Conservation (phyloP, 2,329 filamentous ascomycete genomes). For the Penicillium glabrum region DNA sequence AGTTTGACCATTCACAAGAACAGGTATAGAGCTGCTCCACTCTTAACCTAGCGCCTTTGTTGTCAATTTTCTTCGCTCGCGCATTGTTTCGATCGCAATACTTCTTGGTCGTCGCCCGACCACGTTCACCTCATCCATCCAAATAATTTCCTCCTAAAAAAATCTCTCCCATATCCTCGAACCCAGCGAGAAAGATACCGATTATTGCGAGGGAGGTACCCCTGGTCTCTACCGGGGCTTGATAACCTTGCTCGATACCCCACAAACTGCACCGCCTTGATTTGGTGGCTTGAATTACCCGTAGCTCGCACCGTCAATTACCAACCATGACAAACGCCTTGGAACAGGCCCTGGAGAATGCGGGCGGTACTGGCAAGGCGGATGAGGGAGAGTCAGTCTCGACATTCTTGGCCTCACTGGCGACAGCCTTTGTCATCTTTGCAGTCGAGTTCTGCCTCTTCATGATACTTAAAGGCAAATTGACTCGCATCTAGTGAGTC, state of each 20-base stretch:
- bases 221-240: not conserved
- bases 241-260: not conserved
- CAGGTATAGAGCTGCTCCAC: constrained; percentile 13
- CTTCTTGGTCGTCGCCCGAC: not conserved
- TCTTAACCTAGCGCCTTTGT: constrained; percentile 13
- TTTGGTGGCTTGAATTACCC: not conserved
- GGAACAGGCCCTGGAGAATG: constrained; percentile 35
- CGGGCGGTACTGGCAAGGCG: constrained; percentile 36
- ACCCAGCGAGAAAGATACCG: not conserved
- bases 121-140: not conserved
- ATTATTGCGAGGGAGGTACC: not conserved
- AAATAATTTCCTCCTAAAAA: not conserved
- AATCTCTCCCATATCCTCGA: no score
- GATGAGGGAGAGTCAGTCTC: constrained; percentile 38
- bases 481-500: constrained; percentile 78
- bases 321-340: constrained; percentile 28
- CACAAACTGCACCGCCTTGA: not conserved
- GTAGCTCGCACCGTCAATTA: not conserved
- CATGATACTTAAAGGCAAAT: constrained; percentile 71
- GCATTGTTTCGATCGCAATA: not conserved
- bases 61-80: constrained; percentile 2
- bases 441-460: constrained; percentile 67
- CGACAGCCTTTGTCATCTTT: constrained; percentile 63
- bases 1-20: constrained; percentile 12
- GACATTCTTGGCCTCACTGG: constrained; percentile 66